Evolutionary conservation across 1,284 basidiomycete genomes (phyloP).

Genomic region (Violaceomyces palustris): DNA sequence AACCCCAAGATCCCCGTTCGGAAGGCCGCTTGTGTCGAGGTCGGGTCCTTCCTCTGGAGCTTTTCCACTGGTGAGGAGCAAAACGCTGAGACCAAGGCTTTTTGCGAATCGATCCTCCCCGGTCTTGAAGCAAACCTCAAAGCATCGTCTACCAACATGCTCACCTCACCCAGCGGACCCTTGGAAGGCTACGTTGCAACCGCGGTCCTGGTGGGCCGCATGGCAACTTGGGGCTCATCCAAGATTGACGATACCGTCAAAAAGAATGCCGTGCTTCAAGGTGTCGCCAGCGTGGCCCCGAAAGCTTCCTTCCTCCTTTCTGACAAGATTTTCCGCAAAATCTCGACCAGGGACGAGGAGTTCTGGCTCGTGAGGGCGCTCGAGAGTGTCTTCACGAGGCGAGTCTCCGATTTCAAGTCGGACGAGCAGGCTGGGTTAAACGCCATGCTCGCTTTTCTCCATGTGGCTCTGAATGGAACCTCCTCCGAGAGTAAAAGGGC

Average conservation of each 20-base stretch:
- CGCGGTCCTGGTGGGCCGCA: constrained; percentile 25
- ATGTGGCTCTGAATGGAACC: constrained; percentile 27
- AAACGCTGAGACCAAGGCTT: constrained; percentile 14
- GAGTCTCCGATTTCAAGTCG: constrained; percentile 3
- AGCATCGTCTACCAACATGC: constrained; percentile 33
- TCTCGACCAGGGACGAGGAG: constrained; percentile 31
- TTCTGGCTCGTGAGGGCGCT: constrained; percentile 36
- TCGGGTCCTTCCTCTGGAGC: constrained; percentile 35
- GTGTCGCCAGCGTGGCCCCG: constrained; percentile 21
- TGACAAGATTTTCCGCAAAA: constrained; percentile 45
- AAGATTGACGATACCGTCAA: constrained; percentile 22
- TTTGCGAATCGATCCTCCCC: constrained; percentile 39
- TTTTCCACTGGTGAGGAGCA: constrained; percentile 4
- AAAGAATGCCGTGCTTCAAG: constrained; percentile 23
- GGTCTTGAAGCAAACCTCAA: constrained; percentile 40
- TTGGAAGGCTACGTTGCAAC: constrained; percentile 46
- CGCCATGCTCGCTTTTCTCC: constrained; percentile 25
- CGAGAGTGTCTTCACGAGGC: constrained; percentile 12
- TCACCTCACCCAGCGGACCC: constrained; percentile 40
- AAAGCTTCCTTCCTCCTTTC: constrained; percentile 50
- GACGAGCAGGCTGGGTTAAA: constrained; percentile 21
- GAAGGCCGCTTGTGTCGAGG: constrained; percentile 28
- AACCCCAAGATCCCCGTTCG: constrained; percentile 37
- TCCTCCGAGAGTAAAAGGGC: constrained; percentile 12
- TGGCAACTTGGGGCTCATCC: constrained; percentile 13